Evolutionary conservation across 1,284 basidiomycete genomes (phyloP).

Genomic region (Stygiomarasmius scandens): DNA sequence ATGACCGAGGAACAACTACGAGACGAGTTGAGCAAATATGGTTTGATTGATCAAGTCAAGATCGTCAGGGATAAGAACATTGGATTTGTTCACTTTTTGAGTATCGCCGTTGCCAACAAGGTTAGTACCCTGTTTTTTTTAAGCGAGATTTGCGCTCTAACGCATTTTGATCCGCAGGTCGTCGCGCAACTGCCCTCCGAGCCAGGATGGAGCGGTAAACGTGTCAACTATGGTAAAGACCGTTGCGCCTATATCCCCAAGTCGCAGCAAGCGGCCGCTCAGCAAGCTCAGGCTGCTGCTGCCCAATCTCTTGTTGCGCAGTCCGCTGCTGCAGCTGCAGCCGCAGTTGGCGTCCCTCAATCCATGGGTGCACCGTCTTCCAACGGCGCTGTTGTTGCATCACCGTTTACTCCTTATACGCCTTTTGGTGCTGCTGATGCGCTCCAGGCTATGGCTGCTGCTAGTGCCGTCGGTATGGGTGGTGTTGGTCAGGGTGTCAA

Average conservation of each 20-base stretch:
- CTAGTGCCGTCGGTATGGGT: slow-evolving; percentile 22
- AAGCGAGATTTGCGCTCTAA: slow-evolving; percentile 8
- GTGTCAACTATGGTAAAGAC: slow-evolving; percentile 94
- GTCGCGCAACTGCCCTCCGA: slow-evolving; percentile 89
- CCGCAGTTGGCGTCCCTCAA: slow-evolving; percentile 25
- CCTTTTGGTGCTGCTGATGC: slow-evolving; percentile 52
- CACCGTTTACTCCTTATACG: slow-evolving; percentile 61
- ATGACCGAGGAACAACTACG: slow-evolving; percentile 88
- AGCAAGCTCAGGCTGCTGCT: slow-evolving; percentile 80
- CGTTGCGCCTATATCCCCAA: slow-evolving; percentile 94
- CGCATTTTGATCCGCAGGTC: slow-evolving; percentile 50
- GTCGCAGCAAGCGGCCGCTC: slow-evolving; percentile 83
- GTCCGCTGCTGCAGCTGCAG: slow-evolving; percentile 42
- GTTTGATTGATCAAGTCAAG: slow-evolving; percentile 97
- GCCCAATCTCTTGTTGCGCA: slow-evolving; percentile 77
- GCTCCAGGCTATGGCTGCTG: slow-evolving; percentile 16
- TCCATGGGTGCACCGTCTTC: slow-evolving; percentile 1
- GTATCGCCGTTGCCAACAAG: slow-evolving; percentile 91
- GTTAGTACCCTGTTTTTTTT: slow-evolving; percentile 38
- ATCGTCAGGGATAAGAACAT: slow-evolving; percentile 98
- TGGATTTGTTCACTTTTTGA: slow-evolving; percentile 95
- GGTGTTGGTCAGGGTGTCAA: slow-evolving; percentile 62
- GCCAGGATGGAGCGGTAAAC: slow-evolving; percentile 89
- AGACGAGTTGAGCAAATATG: slow-evolving; percentile 86
- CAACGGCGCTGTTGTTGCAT: slow-evolving; percentile 19